A percentile compares a stretch with the other conserved stretches of the same genome.
These are phyloP conservation scores for Anthoceros angustus DNA, from an alignment of 225 moss, liverwort and hornwort genomes.

Conservation along the genomic window DNA sequence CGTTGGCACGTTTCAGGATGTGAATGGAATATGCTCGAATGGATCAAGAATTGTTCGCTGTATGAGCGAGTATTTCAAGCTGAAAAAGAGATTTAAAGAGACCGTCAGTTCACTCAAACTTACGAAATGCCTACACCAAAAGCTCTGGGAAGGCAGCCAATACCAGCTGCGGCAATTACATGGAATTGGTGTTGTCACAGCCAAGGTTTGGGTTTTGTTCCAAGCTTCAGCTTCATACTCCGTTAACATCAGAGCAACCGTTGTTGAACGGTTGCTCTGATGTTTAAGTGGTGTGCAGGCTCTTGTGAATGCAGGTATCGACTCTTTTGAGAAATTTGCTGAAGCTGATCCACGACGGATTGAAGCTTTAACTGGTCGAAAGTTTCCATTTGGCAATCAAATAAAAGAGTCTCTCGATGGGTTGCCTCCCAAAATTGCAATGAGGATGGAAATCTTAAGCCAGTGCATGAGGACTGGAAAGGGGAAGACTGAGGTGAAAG, in stretches of 20 bases:
- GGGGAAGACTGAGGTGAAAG: slow-evolving; percentile 37
- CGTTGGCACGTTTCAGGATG: slow-evolving; percentile 33
- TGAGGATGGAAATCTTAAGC: slow-evolving; percentile 16
- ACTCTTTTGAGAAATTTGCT: slow-evolving; percentile 66
- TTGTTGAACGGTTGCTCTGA: background rate
- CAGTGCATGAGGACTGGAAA: slow-evolving; percentile 19
- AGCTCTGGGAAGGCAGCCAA: slow-evolving; percentile 65
- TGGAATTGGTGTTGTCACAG: slow-evolving; percentile 77
- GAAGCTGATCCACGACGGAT: slow-evolving; percentile 64
- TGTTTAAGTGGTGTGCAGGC: slow-evolving; percentile 22
- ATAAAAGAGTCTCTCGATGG: slow-evolving; percentile 50
- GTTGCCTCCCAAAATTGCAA: slow-evolving; percentile 61
- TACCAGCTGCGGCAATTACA: slow-evolving; percentile 75
- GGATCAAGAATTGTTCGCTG: slow-evolving; percentile 78
- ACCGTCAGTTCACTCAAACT: slow-evolving; percentile 47
- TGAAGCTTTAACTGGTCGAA: slow-evolving; percentile 67
- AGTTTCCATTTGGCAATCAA: slow-evolving; percentile 78
- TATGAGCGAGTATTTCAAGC: slow-evolving; percentile 93
- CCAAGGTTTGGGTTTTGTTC: slow-evolving; percentile 40
- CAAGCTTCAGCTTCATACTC: background rate
- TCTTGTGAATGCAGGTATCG: slow-evolving; percentile 52
- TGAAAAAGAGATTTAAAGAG: slow-evolving; percentile 55
- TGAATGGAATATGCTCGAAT: slow-evolving; percentile 49
- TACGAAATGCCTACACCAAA: slow-evolving; percentile 72
- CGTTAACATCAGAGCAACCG: no score